Percentiles rank a stretch among this genome's conserved stretches.
phyloP scores from a whole-genome alignment of 306 rosid genomes.

The Argentina anserina region DNA sequence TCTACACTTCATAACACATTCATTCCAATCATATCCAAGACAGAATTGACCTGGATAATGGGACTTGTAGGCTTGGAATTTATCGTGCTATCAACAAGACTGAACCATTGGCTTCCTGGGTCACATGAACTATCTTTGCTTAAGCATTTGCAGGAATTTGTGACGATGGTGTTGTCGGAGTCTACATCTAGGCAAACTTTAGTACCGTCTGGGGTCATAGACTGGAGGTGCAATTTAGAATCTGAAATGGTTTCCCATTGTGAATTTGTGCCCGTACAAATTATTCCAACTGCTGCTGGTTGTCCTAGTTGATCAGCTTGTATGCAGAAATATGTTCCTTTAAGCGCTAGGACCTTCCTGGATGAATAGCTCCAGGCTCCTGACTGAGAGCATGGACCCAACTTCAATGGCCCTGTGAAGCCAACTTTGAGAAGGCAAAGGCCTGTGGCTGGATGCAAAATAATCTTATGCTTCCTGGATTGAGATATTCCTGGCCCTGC shows the following conservation, averaged over 20 bases:
- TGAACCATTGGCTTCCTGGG: conserved; percentile 86
- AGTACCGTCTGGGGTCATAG: conserved; percentile 37
- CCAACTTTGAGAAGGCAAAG: conserved; percentile 53
- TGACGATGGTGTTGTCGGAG: conserved; percentile 45
- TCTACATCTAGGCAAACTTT: conserved; percentile 68
- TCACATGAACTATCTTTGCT: conserved; percentile 48
- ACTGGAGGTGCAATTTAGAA: conserved; percentile 69
- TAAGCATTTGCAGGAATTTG: conserved; percentile 73
- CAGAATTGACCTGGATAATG: neutral
- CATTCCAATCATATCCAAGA: conserved; percentile 13
- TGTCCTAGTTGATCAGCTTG: conserved; percentile 41
- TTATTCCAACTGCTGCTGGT: conserved; percentile 45
- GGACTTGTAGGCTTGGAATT: conserved; percentile 22
- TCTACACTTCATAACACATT: conserved; percentile 12
- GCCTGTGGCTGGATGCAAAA: conserved; percentile 76
- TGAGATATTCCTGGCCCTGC: conserved; percentile 56
- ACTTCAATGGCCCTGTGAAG: conserved; percentile 32
- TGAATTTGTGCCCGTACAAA: conserved; percentile 41
- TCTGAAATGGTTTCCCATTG: conserved; percentile 71
- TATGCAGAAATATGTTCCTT: conserved; percentile 71
- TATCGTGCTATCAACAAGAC: conserved; percentile 56
- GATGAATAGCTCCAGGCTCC: conserved; percentile 61
- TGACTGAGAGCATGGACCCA: conserved; percentile 55
- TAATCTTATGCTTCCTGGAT: conserved; percentile 35
- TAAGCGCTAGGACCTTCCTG: conserved; percentile 39